Percentiles rank a stretch among this genome's conserved stretches.
These are phyloP conservation scores for Leccinum ponderosum DNA, from an alignment of 1,284 basidiomycete genomes.

Conservation along the genomic window DNA sequence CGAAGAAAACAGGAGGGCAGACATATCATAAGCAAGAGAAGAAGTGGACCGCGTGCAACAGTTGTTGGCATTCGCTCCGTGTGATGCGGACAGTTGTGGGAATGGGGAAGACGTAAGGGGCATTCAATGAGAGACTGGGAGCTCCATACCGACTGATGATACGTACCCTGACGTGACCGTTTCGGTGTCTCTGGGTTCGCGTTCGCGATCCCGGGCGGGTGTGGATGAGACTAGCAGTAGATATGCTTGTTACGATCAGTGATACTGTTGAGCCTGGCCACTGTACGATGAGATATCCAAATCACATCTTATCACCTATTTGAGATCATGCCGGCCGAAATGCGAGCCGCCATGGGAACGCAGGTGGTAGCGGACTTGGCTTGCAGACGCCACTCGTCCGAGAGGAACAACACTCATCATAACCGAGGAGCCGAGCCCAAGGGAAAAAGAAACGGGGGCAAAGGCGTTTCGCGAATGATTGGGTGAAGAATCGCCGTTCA, in stretches of 20 bases:
- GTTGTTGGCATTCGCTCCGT: constrained; percentile 4
- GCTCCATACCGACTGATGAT: neutral
- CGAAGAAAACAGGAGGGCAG: neutral
- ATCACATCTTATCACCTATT: neutral
- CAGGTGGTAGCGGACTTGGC: neutral
- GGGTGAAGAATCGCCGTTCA: constrained; percentile 3
- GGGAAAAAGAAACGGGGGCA: neutral
- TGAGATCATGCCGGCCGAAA: neutral
- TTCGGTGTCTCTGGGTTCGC: constrained; percentile 12
- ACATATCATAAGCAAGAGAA: neutral
- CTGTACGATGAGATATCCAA: neutral
- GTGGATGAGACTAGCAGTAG: neutral
- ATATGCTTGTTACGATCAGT: neutral
- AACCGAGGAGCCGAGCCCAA: neutral
- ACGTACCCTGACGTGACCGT: constrained; percentile 5
- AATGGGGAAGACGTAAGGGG: constrained; percentile 12
- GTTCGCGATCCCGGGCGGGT: constrained; percentile 2
- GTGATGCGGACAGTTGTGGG: constrained; percentile 15
- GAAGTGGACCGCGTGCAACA: constrained; percentile 10
- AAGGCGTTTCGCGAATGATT: neutral
- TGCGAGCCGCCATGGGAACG: neutral
- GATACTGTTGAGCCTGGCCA: neutral
- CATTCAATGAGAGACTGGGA: neutral
- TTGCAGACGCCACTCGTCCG: neutral
- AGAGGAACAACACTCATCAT: neutral